These are phyloP conservation scores for Aspergillus bombycis DNA, from an alignment of 2,329 filamentous ascomycete genomes.

Conservation along the genomic window DNA sequence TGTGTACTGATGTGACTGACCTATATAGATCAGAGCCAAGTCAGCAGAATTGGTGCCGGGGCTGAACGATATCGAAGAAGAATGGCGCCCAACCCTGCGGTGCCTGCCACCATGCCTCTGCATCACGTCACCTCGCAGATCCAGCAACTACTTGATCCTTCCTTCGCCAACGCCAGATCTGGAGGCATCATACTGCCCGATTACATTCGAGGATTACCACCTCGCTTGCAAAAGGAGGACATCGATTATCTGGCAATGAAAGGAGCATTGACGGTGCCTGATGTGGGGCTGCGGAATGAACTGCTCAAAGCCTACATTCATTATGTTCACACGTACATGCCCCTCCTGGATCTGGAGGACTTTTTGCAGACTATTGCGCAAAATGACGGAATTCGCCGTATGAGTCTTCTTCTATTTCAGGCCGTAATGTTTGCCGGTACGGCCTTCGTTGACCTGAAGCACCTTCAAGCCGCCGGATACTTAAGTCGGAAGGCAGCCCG, in stretches of 20 bases:
- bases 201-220: slow-evolving; percentile 79
- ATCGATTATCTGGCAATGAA: slow-evolving; percentile 81
- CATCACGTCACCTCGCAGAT: slow-evolving; percentile 40
- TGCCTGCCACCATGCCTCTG: slow-evolving; percentile 42
- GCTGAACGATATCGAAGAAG: slow-evolving; percentile 45
- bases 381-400: slow-evolving; percentile 70
- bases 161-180: slow-evolving; percentile 54
- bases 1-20: slow-evolving; percentile 14
- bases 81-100: slow-evolving; percentile 48
- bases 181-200: slow-evolving; percentile 56
- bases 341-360: slow-evolving; percentile 71
- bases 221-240: slow-evolving; percentile 78
- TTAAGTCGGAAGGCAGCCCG: slow-evolving; percentile 76
- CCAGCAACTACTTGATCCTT: slow-evolving; percentile 43
- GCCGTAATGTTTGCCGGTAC: slow-evolving; percentile 93
- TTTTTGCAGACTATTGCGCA: slow-evolving; percentile 61
- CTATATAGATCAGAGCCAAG: slow-evolving; percentile 36
- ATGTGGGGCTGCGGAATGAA: slow-evolving; percentile 71
- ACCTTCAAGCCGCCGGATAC: slow-evolving; percentile 77
- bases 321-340: slow-evolving; percentile 94
- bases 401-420: slow-evolving; percentile 88
- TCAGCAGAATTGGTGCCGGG: slow-evolving; percentile 52
- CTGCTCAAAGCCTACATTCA: slow-evolving; percentile 81
- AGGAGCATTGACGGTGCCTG: slow-evolving; percentile 79
- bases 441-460: slow-evolving; percentile 81